These are phyloP conservation scores for Crucihimalaya himalaica DNA, from an alignment of 345 rosid species.

Conservation along the genomic window DNA sequence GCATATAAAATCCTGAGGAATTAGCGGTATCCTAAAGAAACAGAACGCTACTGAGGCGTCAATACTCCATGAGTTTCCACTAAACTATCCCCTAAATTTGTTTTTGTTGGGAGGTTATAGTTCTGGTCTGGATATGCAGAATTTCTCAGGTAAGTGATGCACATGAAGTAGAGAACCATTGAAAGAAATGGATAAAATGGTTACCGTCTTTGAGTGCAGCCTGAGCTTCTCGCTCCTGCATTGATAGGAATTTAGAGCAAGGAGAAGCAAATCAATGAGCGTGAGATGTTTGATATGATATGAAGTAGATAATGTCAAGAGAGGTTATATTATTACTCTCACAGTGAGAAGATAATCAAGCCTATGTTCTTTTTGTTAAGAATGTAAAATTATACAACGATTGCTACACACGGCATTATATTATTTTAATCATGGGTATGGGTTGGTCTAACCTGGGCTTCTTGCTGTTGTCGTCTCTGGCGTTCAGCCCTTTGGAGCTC, in stretches of 20 bases:
- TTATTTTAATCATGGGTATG: conserved; percentile 9
- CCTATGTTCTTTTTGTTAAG: background rate
- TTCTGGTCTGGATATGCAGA: background rate
- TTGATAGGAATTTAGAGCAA: conserved; percentile 26
- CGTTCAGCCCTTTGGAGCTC: conserved; percentile 54
- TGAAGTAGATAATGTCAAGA: conserved; percentile 3
- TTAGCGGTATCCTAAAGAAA: background rate
- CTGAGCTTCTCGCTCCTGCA: conserved; percentile 65
- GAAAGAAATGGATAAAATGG: conserved; percentile 6
- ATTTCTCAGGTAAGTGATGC: conserved; percentile 8
- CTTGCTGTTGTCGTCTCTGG: conserved; percentile 49
- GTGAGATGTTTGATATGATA: conserved; percentile 9
- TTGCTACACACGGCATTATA: background rate
- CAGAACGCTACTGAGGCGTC: background rate
- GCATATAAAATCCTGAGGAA: conserved; percentile 4
- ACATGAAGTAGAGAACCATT: conserved; percentile 2
- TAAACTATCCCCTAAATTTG: background rate
- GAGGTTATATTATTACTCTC: conserved; percentile 21
- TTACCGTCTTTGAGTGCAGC: conserved; percentile 77
- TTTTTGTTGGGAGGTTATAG: background rate
- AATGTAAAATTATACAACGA: background rate
- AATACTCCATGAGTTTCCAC: conserved; percentile 10
- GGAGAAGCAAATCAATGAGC: conserved; percentile 20
- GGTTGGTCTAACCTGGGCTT: conserved; percentile 49
- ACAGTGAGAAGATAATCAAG: background rate